Conservation (phyloP, 2,329 filamentous ascomycete species). For the Cladophialophora bantiana region DNA sequence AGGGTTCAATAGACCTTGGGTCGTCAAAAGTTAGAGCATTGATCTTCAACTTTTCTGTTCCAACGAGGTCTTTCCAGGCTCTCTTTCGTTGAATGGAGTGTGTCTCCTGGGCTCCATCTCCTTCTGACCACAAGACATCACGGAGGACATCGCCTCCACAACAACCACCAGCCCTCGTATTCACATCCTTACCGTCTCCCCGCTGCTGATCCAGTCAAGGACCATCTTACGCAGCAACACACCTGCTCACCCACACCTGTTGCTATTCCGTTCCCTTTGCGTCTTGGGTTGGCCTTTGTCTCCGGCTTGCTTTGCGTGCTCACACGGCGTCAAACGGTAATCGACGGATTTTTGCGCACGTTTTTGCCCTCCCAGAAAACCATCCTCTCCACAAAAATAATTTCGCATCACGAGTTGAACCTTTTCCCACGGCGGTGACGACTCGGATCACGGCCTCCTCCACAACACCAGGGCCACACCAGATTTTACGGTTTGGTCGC, state of each 20-base stretch:
- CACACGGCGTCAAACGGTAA: background rate
- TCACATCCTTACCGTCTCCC: background rate
- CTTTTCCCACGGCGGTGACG: background rate
- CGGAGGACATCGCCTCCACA: background rate
- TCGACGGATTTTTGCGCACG: constrained; percentile 4
- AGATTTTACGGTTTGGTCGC: constrained; percentile 15
- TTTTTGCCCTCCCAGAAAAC: constrained; percentile 4
- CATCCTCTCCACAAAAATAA: constrained; percentile 8
- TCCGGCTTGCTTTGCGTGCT: background rate
- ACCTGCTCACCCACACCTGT: background rate
- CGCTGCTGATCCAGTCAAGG: background rate
- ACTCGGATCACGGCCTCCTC: constrained; percentile 10
- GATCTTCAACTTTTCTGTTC: constrained; percentile 2
- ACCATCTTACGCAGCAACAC: constrained; percentile 5
- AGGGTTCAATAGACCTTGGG: constrained; percentile 12
- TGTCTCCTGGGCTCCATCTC: background rate
- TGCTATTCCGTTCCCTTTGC: background rate
- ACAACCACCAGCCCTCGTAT: background rate
- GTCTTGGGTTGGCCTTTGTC: background rate
- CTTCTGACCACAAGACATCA: background rate
- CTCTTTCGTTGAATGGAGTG: background rate
- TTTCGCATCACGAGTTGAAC: constrained; percentile 11
- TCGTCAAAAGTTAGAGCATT: constrained; percentile 1
- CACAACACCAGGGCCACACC: constrained; percentile 10
- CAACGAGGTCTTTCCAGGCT: background rate